phyloP scores from a whole-genome alignment of 106 monocot genomes.

The Allium fistulosum region DNA sequence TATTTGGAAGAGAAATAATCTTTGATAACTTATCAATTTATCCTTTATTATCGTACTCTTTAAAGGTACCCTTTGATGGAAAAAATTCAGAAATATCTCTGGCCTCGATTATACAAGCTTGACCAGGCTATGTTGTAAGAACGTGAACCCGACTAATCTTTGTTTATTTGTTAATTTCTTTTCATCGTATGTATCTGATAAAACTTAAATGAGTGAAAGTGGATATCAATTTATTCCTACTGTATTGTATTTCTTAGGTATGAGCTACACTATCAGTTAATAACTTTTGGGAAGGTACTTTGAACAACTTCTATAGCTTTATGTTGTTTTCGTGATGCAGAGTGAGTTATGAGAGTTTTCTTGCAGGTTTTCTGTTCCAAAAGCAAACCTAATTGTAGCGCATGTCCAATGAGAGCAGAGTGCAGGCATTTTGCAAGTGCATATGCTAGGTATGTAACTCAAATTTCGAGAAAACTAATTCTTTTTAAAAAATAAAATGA shows the following conservation, averaged over 20 bases:
- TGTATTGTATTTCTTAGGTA: conserved; percentile 34
- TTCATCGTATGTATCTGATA: no score
- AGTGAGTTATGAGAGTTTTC: background rate
- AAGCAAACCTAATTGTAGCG: conserved; percentile 13
- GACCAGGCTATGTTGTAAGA: conserved; percentile 59
- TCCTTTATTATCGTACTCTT: background rate
- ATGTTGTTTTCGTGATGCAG: no score
- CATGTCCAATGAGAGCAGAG: conserved; percentile 18
- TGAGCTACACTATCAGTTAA: conserved; percentile 92
- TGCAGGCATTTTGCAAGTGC: conserved; percentile 16
- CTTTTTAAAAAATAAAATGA: background rate
- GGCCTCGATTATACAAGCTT: conserved; percentile 63
- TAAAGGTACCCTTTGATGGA: conserved; percentile 55
- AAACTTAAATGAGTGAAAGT: no score
- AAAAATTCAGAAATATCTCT: conserved; percentile 59
- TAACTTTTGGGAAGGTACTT: conserved; percentile 93
- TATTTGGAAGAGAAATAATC: background rate
- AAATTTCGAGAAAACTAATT: background rate
- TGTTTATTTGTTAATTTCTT: no score
- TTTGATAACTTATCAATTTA: background rate
- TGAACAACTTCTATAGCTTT: no score
- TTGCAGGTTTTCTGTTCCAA: conserved; percentile 20
- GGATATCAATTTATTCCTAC: no score
- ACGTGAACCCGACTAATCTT: no score
- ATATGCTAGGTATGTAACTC: conserved; percentile 4